Conservation (phyloP, 2,329 filamentous ascomycete genomes). For the Pseudocercospora musae region DNA sequence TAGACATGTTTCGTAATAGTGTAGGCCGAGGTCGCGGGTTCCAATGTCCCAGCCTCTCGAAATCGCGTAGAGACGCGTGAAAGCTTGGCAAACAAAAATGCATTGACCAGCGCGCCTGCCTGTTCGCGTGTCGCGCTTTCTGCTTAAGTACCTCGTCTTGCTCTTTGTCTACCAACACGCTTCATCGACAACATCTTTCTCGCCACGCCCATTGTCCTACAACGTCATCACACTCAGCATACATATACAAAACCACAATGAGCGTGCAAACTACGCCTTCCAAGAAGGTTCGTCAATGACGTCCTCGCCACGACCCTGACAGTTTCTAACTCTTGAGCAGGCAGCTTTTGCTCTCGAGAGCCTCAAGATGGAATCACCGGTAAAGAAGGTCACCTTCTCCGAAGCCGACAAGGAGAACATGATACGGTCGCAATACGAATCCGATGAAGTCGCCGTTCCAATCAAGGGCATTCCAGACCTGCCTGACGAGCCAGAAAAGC, state of each 20-base stretch:
- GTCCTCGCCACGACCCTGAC: conserved; percentile 38
- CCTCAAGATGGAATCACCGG: conserved; percentile 88
- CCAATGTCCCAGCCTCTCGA: conserved; percentile 3
- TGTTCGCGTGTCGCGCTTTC: conserved; percentile 5
- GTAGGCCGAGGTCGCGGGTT: neutral
- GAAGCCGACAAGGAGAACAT: conserved; percentile 76
- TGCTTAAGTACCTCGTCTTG: conserved; percentile 7
- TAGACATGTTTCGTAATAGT: neutral
- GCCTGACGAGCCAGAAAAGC: conserved; percentile 34
- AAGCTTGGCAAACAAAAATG: neutral
- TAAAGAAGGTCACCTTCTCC: conserved; percentile 84
- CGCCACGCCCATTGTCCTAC: conserved; percentile 17
- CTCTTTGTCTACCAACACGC: conserved; percentile 14
- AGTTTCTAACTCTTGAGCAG: conserved; percentile 52
- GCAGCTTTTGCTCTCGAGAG: conserved; percentile 81
- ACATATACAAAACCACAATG: conserved; percentile 26
- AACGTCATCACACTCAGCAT: conserved; percentile 15
- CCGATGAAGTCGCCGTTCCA: conserved; percentile 56
- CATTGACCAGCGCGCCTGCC: neutral
- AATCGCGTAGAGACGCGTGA: neutral
- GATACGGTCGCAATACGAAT: conserved; percentile 45
- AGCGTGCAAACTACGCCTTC: conserved; percentile 71
- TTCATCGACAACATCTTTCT: conserved; percentile 6
- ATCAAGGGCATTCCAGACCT: conserved; percentile 51
- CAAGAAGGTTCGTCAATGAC: conserved; percentile 61